Evolutionary conservation across 106 monocot species (phyloP), one percentile per base, ranked within the genome.

Genomic region (Phalaenopsis equestris): DNA sequence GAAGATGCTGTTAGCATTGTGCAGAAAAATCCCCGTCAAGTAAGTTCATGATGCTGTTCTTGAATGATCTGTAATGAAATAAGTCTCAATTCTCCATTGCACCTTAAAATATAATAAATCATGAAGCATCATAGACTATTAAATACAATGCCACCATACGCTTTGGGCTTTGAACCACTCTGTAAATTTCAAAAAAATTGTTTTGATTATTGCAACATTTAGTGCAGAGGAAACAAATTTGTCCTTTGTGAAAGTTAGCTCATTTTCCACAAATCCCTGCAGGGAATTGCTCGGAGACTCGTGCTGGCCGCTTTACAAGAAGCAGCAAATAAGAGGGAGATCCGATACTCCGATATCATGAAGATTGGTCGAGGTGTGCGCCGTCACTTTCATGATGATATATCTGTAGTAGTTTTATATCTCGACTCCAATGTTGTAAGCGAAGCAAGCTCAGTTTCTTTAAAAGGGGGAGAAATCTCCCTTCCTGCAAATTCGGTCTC

Each of bases 1-100:
- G 84, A 90, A 79, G 87, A 92, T 39, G 95, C 88, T 75, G 92
- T 87, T 23, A 82, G 87, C 18, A 87, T 95, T 57, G 89, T 95
- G 41, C 77, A 82, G 65, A 83, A 56, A 36, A 38, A 37, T 18
- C 90, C 95, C 52, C 90, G 92, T 16, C 84, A 79, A 76, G 95
- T 95, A 83, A 81, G 56, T 73, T 75, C 10, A 39, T 43, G 38
- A 8, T 39, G 19, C 21, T 18, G 18, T 18, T n/a, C n/a, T 4
- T 21, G 21, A 61, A 61, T 21, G 15, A 12, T 61, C 61, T 61
- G 4, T 45, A 45, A 21, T 12, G 52, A 52, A 52, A 52, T 48
- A 57, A 17, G 57, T 57, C 57, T 3, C 14, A 57, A 17, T 57
- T 12, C 57, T 57, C 19, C 19, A 19, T 57, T 12, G 19, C 57